Conservation (phyloP, 805 yeast genomes). For the Kodamaea laetipori region DNA sequence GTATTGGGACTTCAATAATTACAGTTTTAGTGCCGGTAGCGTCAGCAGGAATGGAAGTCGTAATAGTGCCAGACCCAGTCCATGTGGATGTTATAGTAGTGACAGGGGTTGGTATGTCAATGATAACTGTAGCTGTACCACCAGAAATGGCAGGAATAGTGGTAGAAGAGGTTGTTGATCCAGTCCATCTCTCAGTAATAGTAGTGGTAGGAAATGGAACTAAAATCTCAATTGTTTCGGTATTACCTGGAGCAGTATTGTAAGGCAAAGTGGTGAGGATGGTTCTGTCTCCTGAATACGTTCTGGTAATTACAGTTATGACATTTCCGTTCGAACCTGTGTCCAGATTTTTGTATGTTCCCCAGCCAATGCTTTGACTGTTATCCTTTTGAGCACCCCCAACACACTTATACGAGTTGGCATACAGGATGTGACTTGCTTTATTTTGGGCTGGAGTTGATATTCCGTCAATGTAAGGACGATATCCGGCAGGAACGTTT, state of each 20-base stretch:
- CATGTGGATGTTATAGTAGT: constrained; percentile 9
- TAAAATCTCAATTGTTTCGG: constrained; percentile 16
- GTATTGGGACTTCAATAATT: constrained; percentile 10
- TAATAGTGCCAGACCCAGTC: background rate
- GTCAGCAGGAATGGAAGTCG: constrained; percentile 6
- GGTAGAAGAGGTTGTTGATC: constrained; percentile 13
- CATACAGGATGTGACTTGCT: constrained; percentile 3
- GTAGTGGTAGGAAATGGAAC: constrained; percentile 11
- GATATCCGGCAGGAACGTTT: constrained; percentile 31
- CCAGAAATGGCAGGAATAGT: constrained; percentile 17
- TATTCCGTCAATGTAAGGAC: constrained; percentile 18
- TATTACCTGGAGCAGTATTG: constrained; percentile 14
- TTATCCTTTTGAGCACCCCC: constrained; percentile 2
- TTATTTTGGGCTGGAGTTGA: background rate
- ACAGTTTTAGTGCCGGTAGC: constrained; percentile 17
- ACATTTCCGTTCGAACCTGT: constrained; percentile 8
- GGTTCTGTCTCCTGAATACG: constrained; percentile 13
- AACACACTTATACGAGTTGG: constrained; percentile 18
- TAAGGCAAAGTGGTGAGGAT: constrained; percentile 11
- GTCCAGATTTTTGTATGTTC: background rate
- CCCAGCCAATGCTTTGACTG: constrained; percentile 5
- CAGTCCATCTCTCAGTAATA: constrained; percentile 15
- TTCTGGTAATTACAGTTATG: constrained; percentile 6
- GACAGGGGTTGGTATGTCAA: constrained; percentile 20
- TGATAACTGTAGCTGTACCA: constrained; percentile 26